Base-by-base conservation (phyloP, 208 protist genomes). In the Trypanosoma scelopori region DNA sequence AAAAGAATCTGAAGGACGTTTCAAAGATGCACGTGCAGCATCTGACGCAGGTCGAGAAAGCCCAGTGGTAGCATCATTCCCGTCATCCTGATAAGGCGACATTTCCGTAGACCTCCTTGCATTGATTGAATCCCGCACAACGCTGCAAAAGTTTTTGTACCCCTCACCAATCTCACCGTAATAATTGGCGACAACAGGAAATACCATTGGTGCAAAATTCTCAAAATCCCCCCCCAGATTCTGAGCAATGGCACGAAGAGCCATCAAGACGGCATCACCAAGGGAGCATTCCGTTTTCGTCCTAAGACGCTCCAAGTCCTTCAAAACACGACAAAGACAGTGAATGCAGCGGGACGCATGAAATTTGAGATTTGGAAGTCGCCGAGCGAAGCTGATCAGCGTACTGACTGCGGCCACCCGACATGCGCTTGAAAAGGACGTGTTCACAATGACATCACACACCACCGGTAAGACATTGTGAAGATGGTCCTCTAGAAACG, bases 201-300 rank as follows among this genome's bases (percentile, higher is more conserved):
- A 83, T 28, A 96, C 82, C 48, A 93, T 73, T 11, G 82, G 75
- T 2, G 64, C 80, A 70, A 85, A 96, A 46, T 91, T 96, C 43
- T 87, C 87, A 79, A 92, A 93, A 52, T 85, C 76, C 39, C 72
- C 78, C 35, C 91, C 91, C 5, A 96, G 67, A 69, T 92, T 91
- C 32, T 76, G 78, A 4, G 85, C 84, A 58, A 96, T 75, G 56
- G 81, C 62, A 23, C 75, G 73, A 23, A 95, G 65, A 45, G 89
- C 82, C 42, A 77, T 81, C 13, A 92, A 71, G 35, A 79, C 67
- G 52, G 82, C 76, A 6, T 75, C 71, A n/a, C 83, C 78, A n/a
- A 95, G 71, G n/a, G 66, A 78, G 48, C 75, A 25, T 16, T 27
- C 28, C 25, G 27, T 23, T n/a, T 22, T 59, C 56, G 5, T 16